These are phyloP conservation scores for Colletotrichum abscissum DNA, from an alignment of 2,329 filamentous ascomycete genomes.

Conservation along the genomic window DNA sequence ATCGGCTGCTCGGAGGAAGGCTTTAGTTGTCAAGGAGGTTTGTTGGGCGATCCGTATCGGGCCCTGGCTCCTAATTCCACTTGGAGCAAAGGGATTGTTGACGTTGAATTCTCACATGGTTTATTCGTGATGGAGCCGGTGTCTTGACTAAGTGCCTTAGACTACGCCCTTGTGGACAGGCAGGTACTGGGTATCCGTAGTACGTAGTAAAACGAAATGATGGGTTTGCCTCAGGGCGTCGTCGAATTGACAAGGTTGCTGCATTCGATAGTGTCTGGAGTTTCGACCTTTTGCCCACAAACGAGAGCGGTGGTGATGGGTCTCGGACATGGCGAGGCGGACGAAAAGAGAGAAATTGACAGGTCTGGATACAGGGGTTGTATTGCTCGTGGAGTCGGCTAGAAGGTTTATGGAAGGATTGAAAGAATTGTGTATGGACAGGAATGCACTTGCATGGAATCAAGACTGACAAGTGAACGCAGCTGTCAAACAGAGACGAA, in stretches of 20 bases:
- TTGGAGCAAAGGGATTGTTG: constrained; percentile 4
- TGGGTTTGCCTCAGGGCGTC: background rate
- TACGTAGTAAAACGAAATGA: background rate
- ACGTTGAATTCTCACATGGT: background rate
- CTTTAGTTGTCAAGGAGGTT: background rate
- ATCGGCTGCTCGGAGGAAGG: background rate
- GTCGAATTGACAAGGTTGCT: constrained; percentile 14
- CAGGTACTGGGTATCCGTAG: background rate
- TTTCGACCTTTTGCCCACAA: constrained; percentile 7
- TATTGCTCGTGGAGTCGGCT: constrained; percentile 19
- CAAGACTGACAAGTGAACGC: constrained; percentile 25
- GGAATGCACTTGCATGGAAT: background rate
- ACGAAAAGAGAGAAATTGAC: constrained; percentile 4
- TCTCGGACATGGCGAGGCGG: constrained; percentile 5
- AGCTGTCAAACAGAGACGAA: constrained; percentile 15
- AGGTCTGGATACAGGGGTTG: constrained; percentile 12
- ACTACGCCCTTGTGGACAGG: too few species aligned
- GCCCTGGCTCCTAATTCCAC: constrained; percentile 11
- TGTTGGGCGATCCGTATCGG: background rate
- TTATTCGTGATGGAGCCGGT: too few species aligned
- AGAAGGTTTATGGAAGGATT: constrained; percentile 23
- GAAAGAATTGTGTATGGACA: background rate
- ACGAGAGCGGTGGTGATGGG: constrained; percentile 16
- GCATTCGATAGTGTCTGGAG: constrained; percentile 10
- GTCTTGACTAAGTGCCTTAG: too few species aligned